phyloP scores from a whole-genome alignment of 768 basidiomycete species.

The Pluteus cervinus region DNA sequence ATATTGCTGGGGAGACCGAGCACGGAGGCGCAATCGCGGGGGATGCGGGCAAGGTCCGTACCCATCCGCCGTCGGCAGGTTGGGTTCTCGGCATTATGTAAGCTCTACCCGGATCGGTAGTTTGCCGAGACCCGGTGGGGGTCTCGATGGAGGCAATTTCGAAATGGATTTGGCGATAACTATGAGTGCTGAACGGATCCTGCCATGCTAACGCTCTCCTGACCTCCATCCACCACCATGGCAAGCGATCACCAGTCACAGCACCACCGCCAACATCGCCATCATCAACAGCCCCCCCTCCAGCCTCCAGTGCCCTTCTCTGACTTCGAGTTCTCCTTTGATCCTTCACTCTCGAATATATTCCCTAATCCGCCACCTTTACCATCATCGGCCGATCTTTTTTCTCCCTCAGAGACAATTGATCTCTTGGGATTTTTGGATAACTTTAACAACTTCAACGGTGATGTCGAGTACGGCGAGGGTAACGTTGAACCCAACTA shows the following conservation, averaged over 20 bases:
- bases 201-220: not conserved
- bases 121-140: too few relatives aligned
- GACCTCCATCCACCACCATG: slow-evolving; percentile 15
- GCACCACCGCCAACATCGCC: too few relatives aligned
- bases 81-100: slow-evolving; percentile 8
- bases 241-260: too few relatives aligned
- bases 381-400: slow-evolving; percentile 70
- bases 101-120: too few relatives aligned
- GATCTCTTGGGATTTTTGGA: slow-evolving; percentile 80
- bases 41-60: slow-evolving; percentile 9
- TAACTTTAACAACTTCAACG: slow-evolving; percentile 55
- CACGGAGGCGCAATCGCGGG: slow-evolving; percentile 22
- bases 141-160: too few relatives aligned
- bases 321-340: slow-evolving; percentile 71
- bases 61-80: slow-evolving; percentile 14
- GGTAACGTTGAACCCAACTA: slow-evolving; percentile 19
- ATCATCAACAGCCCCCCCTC: slow-evolving; percentile 24
- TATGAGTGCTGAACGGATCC: too few relatives aligned
- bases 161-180: too few relatives aligned
- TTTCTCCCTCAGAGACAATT: slow-evolving; percentile 72
- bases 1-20: slow-evolving; percentile 46
- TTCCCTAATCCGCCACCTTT: slow-evolving; percentile 60
- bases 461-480: slow-evolving; percentile 38
- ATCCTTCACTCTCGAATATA: slow-evolving; percentile 49
- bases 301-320: slow-evolving; percentile 55